Evolutionary conservation across 768 basidiomycete genomes (phyloP), one percentile per base, ranked within the genome.

Genomic region (Sarcodon sp.): DNA sequence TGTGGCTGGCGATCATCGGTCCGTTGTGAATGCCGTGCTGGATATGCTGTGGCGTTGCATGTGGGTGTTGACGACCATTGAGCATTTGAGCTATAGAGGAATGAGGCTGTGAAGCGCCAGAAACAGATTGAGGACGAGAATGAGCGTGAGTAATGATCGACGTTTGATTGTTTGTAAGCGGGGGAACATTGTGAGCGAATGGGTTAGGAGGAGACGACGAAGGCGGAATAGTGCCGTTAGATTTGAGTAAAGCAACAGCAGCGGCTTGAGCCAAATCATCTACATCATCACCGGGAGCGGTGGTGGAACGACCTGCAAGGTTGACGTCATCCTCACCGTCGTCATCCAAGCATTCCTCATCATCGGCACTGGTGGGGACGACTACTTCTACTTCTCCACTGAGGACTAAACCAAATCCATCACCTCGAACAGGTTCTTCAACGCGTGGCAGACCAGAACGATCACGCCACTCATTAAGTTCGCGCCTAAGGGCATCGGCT

Each of bases 401-500:
- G 12, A 86, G 68, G 39, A 87, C 72, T 74, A 83, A 79, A 35
- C 70, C 64, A 62, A 89, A 87, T 33, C 73, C 83, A 33, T 87
- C 80, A 31, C 79, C 73, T 51, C 86, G 73, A 38, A 76, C 64
- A 15, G 85, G 82, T 58, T 89, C 84, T 43, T 88, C 85, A 50
- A 80, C 70, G 53, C 73, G 75, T 21, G 79, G 77, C 48, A 91
- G 73, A 21, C 75, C 79, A 21, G 79, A 77, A 44, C 84, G 79
- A 53, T 79, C 77, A 49, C 91, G 83, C 87, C 92, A 96, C 52
- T 92, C 87, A 66, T 97, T 96, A 57, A 97, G 72, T 63, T 99
- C 91, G 44, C 80, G 75, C 45, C 92, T 79, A 52, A 97, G 80
- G 7, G 83, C 82, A 63, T 94, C 89, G 16, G 87, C 70, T 66